Conservation (phyloP, 495 filamentous ascomycete genomes). For the Penicillium lividum region DNA sequence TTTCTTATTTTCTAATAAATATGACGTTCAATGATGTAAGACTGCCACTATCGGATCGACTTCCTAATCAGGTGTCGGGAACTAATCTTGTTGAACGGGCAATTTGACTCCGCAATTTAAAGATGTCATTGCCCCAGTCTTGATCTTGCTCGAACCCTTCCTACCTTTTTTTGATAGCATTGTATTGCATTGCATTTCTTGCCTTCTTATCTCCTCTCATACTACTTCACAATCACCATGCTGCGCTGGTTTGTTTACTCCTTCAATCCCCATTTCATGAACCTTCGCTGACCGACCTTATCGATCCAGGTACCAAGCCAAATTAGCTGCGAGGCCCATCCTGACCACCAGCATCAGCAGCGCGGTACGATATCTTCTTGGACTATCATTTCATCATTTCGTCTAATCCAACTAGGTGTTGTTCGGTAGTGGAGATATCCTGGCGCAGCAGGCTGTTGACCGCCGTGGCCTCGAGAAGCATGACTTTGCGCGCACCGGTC, state of each 20-base stretch:
- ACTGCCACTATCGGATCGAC: conserved; percentile 1
- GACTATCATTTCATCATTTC: conserved; percentile 13
- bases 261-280: not conserved
- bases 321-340: conserved; percentile 76
- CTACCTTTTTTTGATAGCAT: not conserved
- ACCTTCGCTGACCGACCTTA: not conserved
- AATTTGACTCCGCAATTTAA: conserved; percentile 33
- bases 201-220: conserved; percentile 5
- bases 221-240: conserved; percentile 29
- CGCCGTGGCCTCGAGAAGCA: conserved; percentile 76
- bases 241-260: conserved; percentile 43
- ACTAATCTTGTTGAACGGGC: conserved; percentile 10
- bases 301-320: conserved; percentile 77
- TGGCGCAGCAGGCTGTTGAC: conserved; percentile 95
- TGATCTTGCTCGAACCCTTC: not conserved
- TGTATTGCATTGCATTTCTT: conserved; percentile 1
- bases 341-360: conserved; percentile 89
- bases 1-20: too few species aligned
- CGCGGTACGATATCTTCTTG: conserved; percentile 49
- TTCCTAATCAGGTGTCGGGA: conserved; percentile 4
- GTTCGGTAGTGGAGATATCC: conserved; percentile 85
- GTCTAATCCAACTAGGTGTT: conserved; percentile 57
- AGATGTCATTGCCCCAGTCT: conserved; percentile 21
- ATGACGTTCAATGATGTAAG: not conserved
- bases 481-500: conserved; percentile 74